Base-by-base conservation (phyloP, 2,329 filamentous ascomycete species). In the Cladosporium sp. region DNA sequence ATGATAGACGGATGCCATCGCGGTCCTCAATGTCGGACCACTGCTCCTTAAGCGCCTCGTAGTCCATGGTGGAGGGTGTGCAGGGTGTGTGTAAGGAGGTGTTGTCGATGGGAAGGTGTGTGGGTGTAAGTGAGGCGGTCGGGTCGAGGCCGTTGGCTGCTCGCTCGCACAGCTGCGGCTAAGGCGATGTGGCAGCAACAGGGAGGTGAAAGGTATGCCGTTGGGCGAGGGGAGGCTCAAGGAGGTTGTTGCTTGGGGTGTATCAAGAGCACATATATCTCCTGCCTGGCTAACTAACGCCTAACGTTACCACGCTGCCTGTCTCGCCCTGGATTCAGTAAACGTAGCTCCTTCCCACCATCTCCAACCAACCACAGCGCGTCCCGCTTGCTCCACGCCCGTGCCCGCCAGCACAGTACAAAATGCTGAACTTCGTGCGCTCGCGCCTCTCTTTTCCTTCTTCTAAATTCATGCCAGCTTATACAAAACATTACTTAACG, bases 1-100 rank as follows among this genome's bases (percentile, higher is more conserved):
- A 99, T 78, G 93, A 97, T 66, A 99, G 83, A 64, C 94, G 88
- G 71, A 97, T 86, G 62, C 94, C 94, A 85, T 99, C 94, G 67
- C 90, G 87, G 72, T 99, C 94, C 80, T 99, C 94, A 60, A 96
- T 88, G 75, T 97, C 92, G 71, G 88, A 91, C 92, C 92, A 97
- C 79, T 93, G 89, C 77, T 97, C 92, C 79, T 97, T 97, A 67
- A 96, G 80, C 67, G 87, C 84, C 75, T 97, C 92, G 82, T 91
- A 96, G 74, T 96, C 92, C 92, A 96, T 96, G 63, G 63, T 80
- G 70, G 63, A 51, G 42, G 59, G 55, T 58, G 52, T 61, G 59
- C 60, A 58, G 43, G 59, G 54, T 51, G 59, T 39, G 40, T 39
- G 40, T 43, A 43, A 28, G 49, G 50, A 61, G 22, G 30, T 38